Evolutionary conservation across 1,284 basidiomycete genomes (phyloP), one percentile per base, ranked within the genome.

Genomic region (Flammula alnicola): DNA sequence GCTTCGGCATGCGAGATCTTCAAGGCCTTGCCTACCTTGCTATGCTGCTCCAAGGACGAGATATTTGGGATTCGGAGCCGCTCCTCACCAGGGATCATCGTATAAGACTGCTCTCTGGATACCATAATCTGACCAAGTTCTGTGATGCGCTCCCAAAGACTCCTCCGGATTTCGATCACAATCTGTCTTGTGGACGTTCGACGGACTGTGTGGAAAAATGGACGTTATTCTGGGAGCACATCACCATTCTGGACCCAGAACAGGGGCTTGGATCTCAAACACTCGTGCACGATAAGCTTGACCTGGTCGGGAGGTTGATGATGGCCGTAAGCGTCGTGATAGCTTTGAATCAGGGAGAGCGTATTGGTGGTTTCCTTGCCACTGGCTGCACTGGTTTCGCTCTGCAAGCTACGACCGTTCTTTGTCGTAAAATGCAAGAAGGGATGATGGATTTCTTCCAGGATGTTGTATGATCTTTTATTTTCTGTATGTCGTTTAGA

Each of bases 31-130:
- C 54, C 12, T 56, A 56, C 32, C 44, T 47, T 30, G 40, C 47
- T 12, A 38, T 50, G 27, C 23, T 56, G 12, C 36, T 52, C 2
- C 32, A 56, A 49, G 54, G 54, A 2, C 35, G 50, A 8, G 22
- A 49, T 4, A 16, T 17, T 22, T 56, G 54, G 54, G 44, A 49
- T 6, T 4, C 26, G 12, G 54, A 56, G 3, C 29, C 33, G 4
- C 14, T 11, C 4, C 44, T 56, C 5, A 44, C 42, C 4, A 36
- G 50, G 19, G 50, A 52, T 23, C 54, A 56, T n/a, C 43, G 47
- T 20, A 52, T 56, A 16, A 47, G 54, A 14, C 40, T 56, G 4
- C 47, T 56, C 2, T 56, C 54, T n/a, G 54, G 54, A 11, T 52
- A 44, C 40, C 37, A 52, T 26, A 49, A 46, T 20, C 33, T 52